These are phyloP conservation scores for Euphrasia arctica DNA, from an alignment of 305 asterid genomes.

Conservation along the genomic window DNA sequence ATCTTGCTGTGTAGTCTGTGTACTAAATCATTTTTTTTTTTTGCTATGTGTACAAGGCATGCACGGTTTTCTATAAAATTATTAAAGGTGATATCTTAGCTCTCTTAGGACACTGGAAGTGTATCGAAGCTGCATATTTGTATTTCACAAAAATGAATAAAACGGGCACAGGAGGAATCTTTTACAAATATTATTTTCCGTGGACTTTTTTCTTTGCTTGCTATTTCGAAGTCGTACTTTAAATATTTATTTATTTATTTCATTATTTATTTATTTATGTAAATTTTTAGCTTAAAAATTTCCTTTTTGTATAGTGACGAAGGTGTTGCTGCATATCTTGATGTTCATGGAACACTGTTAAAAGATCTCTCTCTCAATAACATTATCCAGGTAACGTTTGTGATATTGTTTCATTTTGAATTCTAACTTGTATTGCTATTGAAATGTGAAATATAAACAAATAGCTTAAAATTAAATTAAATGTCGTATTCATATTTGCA, in stretches of 20 bases:
- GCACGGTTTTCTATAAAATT: background rate
- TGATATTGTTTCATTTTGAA: slow-evolving; percentile 1
- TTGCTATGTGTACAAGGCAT: background rate
- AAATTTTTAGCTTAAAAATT: slow-evolving; percentile 9
- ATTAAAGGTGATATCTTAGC: background rate
- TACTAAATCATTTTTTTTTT: slow-evolving; percentile 1
- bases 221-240: slow-evolving; percentile 15
- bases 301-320: slow-evolving; percentile 56
- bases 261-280: background rate
- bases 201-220: background rate
- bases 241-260: slow-evolving; percentile 4
- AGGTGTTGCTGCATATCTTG: slow-evolving; percentile 91
- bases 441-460: background rate
- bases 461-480: background rate
- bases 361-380: slow-evolving; percentile 66
- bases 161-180: slow-evolving; percentile 8
- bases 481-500: background rate
- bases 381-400: slow-evolving; percentile 48
- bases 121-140: background rate
- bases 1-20: background rate
- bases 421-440: background rate
- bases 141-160: slow-evolving; percentile 17
- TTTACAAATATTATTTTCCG: background rate
- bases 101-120: slow-evolving; percentile 5
- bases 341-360: slow-evolving; percentile 62